These are phyloP conservation scores for Mentha longifolia DNA, from an alignment of 257 asterid genomes.

Conservation along the genomic window DNA sequence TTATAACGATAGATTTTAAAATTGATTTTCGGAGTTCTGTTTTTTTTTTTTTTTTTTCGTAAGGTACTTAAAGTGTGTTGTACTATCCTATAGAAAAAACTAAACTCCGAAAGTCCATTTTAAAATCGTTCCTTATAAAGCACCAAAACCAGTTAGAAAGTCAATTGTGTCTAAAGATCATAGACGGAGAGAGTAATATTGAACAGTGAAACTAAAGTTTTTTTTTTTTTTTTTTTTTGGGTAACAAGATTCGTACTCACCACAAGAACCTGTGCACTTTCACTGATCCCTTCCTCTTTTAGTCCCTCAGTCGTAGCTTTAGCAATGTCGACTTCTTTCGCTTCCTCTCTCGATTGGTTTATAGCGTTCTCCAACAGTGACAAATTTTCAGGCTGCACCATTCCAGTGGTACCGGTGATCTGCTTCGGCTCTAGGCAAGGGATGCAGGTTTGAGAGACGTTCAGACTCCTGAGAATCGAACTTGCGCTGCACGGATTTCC, in stretches of 20 bases:
- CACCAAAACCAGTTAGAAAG: too few species aligned
- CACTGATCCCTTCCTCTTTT: slow-evolving; percentile 80
- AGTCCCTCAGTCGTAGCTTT: slow-evolving; percentile 62
- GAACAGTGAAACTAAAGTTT: too few species aligned
- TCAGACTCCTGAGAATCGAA: slow-evolving; percentile 74
- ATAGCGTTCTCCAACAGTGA: slow-evolving; percentile 65
- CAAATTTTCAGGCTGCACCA: slow-evolving; percentile 44
- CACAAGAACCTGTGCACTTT: slow-evolving; percentile 77
- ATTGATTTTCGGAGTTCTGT: too few species aligned
- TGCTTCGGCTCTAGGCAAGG: slow-evolving; percentile 38
- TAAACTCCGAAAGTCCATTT: too few species aligned
- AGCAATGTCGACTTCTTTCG: slow-evolving; percentile 58
- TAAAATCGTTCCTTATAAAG: too few species aligned
- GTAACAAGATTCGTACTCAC: slow-evolving; percentile 39
- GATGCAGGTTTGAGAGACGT: slow-evolving; percentile 42
- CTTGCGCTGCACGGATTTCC: slow-evolving; percentile 82
- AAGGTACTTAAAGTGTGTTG: too few species aligned
- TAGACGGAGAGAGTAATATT: too few species aligned
- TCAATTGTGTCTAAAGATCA: too few species aligned
- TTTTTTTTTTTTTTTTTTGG: too few species aligned
- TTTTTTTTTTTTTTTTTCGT: too few species aligned
- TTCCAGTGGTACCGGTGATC: slow-evolving; percentile 27
- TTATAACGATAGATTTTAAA: too few species aligned
- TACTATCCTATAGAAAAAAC: too few species aligned
- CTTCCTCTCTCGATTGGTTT: slow-evolving; percentile 71